Conservation (phyloP, 1,139 yeast species). For the Geotrichum phurueaensis region DNA sequence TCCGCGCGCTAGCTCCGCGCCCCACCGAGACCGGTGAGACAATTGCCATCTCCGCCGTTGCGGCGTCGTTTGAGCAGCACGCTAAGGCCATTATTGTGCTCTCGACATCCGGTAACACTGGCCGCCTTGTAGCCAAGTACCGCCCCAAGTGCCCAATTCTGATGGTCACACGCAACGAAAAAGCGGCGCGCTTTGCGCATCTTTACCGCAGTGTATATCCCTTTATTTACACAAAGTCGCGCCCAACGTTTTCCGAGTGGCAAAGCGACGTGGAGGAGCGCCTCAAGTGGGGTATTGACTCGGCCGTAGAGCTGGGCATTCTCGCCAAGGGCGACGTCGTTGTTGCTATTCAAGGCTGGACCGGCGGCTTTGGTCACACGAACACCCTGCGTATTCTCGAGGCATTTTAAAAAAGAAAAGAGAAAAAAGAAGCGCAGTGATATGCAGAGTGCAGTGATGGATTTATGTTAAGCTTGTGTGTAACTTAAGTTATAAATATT, state of each 20-base stretch:
- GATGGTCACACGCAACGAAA: conserved; percentile 94
- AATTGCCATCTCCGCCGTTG: conserved; percentile 93
- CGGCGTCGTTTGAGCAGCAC: conserved; percentile 91
- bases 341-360: conserved; percentile 97
- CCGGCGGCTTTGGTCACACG: conserved; percentile 97
- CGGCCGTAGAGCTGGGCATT: conserved; percentile 83
- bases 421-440: too few relatives aligned
- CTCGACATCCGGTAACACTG: conserved; percentile 91
- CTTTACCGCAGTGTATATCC: conserved; percentile 98
- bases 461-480: too few relatives aligned
- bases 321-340: conserved; percentile 82
- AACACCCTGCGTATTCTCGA: conserved; percentile 78
- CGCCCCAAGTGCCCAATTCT: conserved; percentile 96
- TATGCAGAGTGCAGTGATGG: too few relatives aligned
- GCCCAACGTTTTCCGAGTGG: conserved; percentile 59
- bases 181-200: conserved; percentile 92
- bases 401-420: conserved; percentile 21
- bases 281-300: conserved; percentile 88
- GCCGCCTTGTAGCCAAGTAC: conserved; percentile 94
- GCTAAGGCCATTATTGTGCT: conserved; percentile 96
- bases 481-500: too few relatives aligned
- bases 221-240: conserved; percentile 66
- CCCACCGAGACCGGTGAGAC: conserved; percentile 96
- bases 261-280: conserved; percentile 93
- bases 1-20: conserved; percentile 75